Evolutionary conservation across 2,329 filamentous ascomycete species (phyloP), one percentile per base, ranked within the genome.

Genomic region (Emergomyces orientalis): DNA sequence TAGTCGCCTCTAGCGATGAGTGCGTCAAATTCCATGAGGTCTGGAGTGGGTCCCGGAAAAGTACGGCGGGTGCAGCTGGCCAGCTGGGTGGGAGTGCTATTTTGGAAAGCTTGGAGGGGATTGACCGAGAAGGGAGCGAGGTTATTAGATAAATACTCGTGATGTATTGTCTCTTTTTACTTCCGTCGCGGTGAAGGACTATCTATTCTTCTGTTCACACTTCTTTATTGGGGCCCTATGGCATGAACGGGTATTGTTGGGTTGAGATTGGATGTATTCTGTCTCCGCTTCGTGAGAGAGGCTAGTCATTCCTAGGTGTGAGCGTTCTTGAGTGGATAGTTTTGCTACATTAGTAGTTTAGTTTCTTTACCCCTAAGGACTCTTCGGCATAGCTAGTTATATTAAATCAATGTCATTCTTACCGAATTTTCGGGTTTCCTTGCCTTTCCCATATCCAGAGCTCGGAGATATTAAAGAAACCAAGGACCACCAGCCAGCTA

Each of bases 11-110:
- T 52, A 96, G 91, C 71, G 92, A 97, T 75, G 88, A 91, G 72
- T 95, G 86, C 69, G 88, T 97, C 74, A 94, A 94, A 72, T 97
- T 97, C 70, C 91, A 97, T 74, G 92, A 97, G 77, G 86, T 99
- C 13, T 97, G 92, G 94, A 82, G 83, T n/a, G 83, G 84, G 1
- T 78, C 82, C 49, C 80, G 78, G 68, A 87, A 83, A 70, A 77
- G 79, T 9, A 83, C 80, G 25, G 75, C 79, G 27, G 74, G 79
- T 60, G 79, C 81, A 17, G 79, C 78, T 51, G 86, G 89, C 2
- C 78, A 90, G 65, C 78, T 96, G 30, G 90, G 89, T 14, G 89
- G 91, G 4, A 95, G 91, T 75, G 86, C 89, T 73, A 95, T 97
- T 66, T 80, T 96, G 39, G 91, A 96, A 73, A 85, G 85, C 25